These are phyloP conservation scores for Dioscorea zingiberensis DNA, from an alignment of 106 monocot genomes.

Conservation along the genomic window DNA sequence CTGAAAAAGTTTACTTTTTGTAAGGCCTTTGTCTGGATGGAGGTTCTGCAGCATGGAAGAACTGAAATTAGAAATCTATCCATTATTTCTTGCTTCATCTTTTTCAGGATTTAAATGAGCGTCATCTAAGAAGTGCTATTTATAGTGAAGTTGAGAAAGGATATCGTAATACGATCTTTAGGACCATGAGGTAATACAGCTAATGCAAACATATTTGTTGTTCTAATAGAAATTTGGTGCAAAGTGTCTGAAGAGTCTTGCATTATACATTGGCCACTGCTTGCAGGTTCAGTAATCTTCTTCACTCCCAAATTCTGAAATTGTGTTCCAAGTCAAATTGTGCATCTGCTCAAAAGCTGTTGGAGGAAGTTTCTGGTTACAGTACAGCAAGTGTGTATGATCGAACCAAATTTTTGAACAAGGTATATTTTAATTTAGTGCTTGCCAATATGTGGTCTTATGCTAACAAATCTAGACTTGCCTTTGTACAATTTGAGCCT, in stretches of 20 bases:
- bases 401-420: slow-evolving; percentile 33
- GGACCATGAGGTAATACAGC: slow-evolving; percentile 29
- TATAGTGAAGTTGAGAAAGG: slow-evolving; percentile 28
- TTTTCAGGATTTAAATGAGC: slow-evolving; percentile 26
- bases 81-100: no score
- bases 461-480: no score
- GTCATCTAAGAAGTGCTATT: slow-evolving; percentile 24
- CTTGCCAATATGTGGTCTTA: no score
- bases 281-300: slow-evolving; percentile 44
- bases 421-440: slow-evolving; percentile 28
- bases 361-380: slow-evolving; percentile 24
- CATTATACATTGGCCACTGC: not conserved
- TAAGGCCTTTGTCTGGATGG: no score
- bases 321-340: slow-evolving; percentile 32
- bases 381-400: slow-evolving; percentile 17
- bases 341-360: slow-evolving; percentile 21
- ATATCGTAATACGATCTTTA: slow-evolving; percentile 18
- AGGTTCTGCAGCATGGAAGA: no score
- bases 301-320: slow-evolving; percentile 21
- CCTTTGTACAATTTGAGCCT: no score
- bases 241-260: not conserved
- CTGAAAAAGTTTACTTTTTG: no score
- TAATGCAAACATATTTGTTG: not conserved
- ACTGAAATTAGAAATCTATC: no score
- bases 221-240: not conserved